Conservation (phyloP, 768 basidiomycete species). For the Nidula microcarpa region DNA sequence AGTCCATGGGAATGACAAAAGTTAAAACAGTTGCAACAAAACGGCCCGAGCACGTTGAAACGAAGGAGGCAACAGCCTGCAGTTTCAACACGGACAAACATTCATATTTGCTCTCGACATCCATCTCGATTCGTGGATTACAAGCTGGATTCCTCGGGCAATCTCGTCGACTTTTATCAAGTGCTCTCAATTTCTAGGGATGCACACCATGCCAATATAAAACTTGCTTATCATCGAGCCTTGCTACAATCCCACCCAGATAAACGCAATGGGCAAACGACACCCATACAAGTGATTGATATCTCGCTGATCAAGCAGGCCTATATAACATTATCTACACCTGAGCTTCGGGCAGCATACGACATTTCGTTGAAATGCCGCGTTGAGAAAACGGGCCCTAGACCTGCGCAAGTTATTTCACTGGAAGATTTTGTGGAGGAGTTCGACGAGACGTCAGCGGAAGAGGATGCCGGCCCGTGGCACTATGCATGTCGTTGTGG, state of each 20-base stretch:
- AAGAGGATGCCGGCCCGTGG: constrained; percentile 41
- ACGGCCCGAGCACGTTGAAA: no score
- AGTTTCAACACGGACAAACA: no score
- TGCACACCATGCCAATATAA: constrained; percentile 55
- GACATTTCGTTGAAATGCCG: constrained; percentile 27
- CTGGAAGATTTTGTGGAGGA: constrained; percentile 64
- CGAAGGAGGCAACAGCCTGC: no score
- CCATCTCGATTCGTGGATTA: neutral
- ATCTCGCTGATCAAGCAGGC: constrained; percentile 67
- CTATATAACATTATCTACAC: constrained; percentile 55
- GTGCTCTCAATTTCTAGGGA: constrained; percentile 50
- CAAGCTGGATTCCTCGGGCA: constrained; percentile 14
- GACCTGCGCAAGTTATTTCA: constrained; percentile 78
- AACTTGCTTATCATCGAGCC: constrained; percentile 63
- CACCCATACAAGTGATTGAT: constrained; percentile 25
- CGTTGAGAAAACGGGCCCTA: constrained; percentile 28
- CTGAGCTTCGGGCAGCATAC: constrained; percentile 44
- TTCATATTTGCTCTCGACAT: no score
- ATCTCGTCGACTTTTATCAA: constrained; percentile 51
- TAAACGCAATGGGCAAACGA: constrained; percentile 15
- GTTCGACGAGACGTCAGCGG: constrained; percentile 3
- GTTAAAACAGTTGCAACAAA: no score
- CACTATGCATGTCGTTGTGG: constrained; percentile 71
- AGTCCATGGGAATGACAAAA: no score
- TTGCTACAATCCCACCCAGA: constrained; percentile 65